These are phyloP conservation scores for Fomitopsis pinicola DNA, from an alignment of 1,284 basidiomycete genomes.

Conservation along the genomic window DNA sequence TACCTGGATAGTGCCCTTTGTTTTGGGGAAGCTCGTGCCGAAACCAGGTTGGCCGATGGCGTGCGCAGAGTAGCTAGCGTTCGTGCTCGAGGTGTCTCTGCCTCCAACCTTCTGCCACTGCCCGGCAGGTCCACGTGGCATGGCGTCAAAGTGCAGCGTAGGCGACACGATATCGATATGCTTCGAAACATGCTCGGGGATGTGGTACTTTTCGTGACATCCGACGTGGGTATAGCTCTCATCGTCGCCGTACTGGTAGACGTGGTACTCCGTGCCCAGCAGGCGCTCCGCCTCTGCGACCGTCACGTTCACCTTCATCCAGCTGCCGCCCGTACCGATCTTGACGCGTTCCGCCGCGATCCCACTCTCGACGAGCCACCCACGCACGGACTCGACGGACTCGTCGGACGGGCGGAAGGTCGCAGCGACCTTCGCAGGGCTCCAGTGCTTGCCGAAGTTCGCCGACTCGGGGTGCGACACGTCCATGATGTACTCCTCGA, in stretches of 20 bases:
- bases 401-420: conserved; percentile 41
- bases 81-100: neutral
- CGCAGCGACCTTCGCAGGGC: conserved; percentile 29
- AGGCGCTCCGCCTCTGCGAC: conserved; percentile 41
- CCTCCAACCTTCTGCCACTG: neutral
- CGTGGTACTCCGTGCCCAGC: conserved; percentile 42
- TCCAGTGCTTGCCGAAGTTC: conserved; percentile 42
- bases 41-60: conserved; percentile 26
- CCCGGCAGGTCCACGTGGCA: conserved; percentile 5
- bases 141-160: conserved; percentile 41
- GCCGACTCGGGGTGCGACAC: conserved; percentile 41
- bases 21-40: conserved; percentile 12
- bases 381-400: conserved; percentile 36
- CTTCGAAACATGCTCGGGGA: conserved; percentile 38
- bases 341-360: conserved; percentile 28
- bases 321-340: conserved; percentile 32
- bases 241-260: conserved; percentile 35
- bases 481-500: conserved; percentile 39
- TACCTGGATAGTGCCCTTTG: conserved; percentile 6
- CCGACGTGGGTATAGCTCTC: conserved; percentile 32
- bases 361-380: conserved; percentile 37
- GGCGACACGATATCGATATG: conserved; percentile 47
- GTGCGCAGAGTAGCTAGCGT: neutral
- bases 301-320: conserved; percentile 42
- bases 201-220: conserved; percentile 37